These are phyloP conservation scores for Chlorella variabilis DNA, from an alignment of 163 green algal species.

Conservation along the genomic window DNA sequence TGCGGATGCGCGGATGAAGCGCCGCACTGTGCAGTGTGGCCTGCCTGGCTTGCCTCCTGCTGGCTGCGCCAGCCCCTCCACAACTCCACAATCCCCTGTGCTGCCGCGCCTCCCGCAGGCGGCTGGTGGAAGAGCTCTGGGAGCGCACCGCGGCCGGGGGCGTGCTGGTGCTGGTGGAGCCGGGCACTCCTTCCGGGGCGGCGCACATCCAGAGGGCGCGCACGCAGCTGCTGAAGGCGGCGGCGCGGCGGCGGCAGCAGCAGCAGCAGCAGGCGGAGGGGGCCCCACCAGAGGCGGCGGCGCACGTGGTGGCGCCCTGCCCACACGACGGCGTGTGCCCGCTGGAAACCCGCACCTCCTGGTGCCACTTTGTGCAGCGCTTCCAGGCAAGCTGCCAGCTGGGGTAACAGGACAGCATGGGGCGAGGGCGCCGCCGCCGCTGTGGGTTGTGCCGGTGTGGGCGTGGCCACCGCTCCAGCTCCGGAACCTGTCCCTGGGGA, in stretches of 20 bases:
- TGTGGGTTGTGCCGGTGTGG: too few species aligned
- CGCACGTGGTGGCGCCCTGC: conserved; percentile 85
- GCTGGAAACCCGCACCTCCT: conserved; percentile 66
- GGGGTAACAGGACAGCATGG: too few species aligned
- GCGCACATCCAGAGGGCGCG: conserved; percentile 64
- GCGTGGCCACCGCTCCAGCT: too few species aligned
- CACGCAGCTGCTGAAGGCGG: conserved; percentile 46
- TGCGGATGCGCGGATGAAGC: too few species aligned
- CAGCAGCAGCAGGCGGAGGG: conserved; percentile 14
- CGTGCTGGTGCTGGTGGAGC: conserved; percentile 82
- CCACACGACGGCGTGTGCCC: conserved; percentile 83
- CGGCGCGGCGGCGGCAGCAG: not conserved
- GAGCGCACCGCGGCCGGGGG: conserved; percentile 35
- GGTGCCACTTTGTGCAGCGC: conserved; percentile 86
- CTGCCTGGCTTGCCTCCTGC: not conserved
- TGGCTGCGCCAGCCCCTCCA: too few species aligned
- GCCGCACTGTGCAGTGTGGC: not conserved
- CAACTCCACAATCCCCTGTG: not conserved
- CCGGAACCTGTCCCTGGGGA: too few species aligned
- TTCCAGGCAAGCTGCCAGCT: too few species aligned
- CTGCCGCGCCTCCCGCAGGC: not conserved
- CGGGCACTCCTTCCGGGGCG: conserved; percentile 77
- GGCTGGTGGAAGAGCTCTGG: conserved; percentile 44
- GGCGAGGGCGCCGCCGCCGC: too few species aligned
- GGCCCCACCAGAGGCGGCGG: conserved; percentile 24